A percentile compares a stretch with the other conserved stretches of the same genome.
These are phyloP conservation scores for Metschnikowia picachoensis DNA, from an alignment of 805 yeast genomes.

Conservation along the genomic window DNA sequence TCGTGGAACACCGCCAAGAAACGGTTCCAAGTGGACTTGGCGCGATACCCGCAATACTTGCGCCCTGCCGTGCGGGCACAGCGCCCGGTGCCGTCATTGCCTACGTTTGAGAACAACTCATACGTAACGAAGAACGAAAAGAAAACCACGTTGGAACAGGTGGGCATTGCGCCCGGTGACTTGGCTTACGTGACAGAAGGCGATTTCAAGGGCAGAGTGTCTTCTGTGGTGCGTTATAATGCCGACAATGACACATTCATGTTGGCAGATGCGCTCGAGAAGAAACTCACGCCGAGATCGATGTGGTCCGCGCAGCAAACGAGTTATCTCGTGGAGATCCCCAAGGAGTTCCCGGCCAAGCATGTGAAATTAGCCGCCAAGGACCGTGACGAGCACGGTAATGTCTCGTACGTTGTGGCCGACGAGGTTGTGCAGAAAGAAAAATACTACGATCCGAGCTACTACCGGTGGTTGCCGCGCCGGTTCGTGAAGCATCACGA, in stretches of 20 bases:
- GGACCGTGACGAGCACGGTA: constrained; percentile 62
- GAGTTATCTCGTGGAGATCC: constrained; percentile 68
- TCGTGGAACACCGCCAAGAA: constrained; percentile 32
- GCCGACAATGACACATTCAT: constrained; percentile 59
- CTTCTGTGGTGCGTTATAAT: constrained; percentile 59
- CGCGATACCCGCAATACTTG: constrained; percentile 28
- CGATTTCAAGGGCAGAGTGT: constrained; percentile 66
- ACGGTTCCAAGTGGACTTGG: constrained; percentile 36
- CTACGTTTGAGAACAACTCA: constrained; percentile 28
- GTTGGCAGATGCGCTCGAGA: constrained; percentile 65
- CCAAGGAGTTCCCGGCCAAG: constrained; percentile 54
- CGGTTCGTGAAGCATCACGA: constrained; percentile 72
- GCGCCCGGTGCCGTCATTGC: constrained; percentile 28
- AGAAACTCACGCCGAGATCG: constrained; percentile 64
- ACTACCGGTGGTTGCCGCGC: constrained; percentile 69
- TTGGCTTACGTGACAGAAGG: constrained; percentile 72
- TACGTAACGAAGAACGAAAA: constrained; percentile 25
- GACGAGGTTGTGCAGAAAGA: constrained; percentile 67
- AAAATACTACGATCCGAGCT: constrained; percentile 67
- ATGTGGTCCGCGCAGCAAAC: constrained; percentile 71
- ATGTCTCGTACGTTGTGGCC: constrained; percentile 69
- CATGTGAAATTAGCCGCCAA: constrained; percentile 77
- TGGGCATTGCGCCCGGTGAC: constrained; percentile 72
- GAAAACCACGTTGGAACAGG: constrained; percentile 46
- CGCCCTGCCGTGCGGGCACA: constrained; percentile 23